Evolutionary conservation across 257 asterid genomes (phyloP).

Genomic region (Fraxinus anomala): DNA sequence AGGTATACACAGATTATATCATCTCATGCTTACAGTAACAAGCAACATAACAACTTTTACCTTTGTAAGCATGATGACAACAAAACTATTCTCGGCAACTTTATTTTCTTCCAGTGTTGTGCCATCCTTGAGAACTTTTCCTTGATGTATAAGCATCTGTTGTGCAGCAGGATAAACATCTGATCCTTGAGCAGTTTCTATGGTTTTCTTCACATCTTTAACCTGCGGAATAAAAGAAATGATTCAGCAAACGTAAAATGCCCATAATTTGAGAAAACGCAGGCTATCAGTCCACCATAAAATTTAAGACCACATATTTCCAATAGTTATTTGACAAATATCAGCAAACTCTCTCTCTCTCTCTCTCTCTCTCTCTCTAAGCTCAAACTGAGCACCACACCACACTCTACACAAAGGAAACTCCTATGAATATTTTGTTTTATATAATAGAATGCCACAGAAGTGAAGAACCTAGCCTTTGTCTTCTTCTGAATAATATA

Average conservation of each 20-base stretch:
- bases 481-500: neutral
- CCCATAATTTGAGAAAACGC: neutral
- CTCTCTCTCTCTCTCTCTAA: constrained; percentile 6
- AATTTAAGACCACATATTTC: neutral
- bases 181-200: constrained; percentile 66
- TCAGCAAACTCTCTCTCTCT: neutral
- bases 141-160: constrained; percentile 75
- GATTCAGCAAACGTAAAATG: neutral
- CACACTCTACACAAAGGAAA: neutral
- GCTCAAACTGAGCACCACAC: constrained; percentile 9
- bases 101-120: constrained; percentile 70
- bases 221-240: constrained; percentile 40
- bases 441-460: neutral
- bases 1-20: neutral
- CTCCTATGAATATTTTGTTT: neutral
- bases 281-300: neutral
- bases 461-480: neutral
- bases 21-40: neutral
- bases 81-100: constrained; percentile 66
- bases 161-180: constrained; percentile 70
- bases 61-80: constrained; percentile 73
- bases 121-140: constrained; percentile 76
- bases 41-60: constrained; percentile 36
- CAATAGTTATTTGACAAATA: neutral
- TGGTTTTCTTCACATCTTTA: constrained; percentile 68